phyloP scores from a whole-genome alignment of 2,329 filamentous ascomycete species.

The Myriangium duriaei region DNA sequence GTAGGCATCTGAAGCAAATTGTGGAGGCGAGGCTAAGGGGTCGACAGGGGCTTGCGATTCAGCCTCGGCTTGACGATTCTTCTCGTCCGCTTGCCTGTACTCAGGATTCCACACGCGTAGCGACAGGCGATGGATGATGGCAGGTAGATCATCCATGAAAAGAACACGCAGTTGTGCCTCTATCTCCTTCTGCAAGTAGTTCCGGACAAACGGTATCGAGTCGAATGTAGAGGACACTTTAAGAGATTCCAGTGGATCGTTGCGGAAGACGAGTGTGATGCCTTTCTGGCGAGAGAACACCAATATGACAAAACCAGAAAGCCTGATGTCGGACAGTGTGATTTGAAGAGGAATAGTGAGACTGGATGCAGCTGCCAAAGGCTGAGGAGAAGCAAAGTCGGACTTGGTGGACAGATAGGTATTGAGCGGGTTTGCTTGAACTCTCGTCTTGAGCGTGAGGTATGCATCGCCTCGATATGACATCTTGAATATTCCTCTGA shows the following conservation, averaged over 20 bases:
- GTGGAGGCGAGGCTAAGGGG: conserved; percentile 37
- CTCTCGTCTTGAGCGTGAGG: conserved; percentile 84
- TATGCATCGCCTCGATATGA: conserved; percentile 93
- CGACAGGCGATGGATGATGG: conserved; percentile 88
- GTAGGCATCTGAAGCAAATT: conserved; percentile 57
- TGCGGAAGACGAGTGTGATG: conserved; percentile 89
- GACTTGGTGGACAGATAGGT: conserved; percentile 89
- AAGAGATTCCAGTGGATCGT: conserved; percentile 92
- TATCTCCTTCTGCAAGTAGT: conserved; percentile 93
- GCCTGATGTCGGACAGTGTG: conserved; percentile 84
- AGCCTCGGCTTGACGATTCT: conserved; percentile 35
- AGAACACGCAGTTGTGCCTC: conserved; percentile 82
- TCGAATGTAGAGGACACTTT: conserved; percentile 99
- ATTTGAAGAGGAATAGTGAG: conserved; percentile 97
- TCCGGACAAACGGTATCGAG: conserved; percentile 93
- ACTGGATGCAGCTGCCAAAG: conserved; percentile 78
- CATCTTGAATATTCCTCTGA: conserved; percentile 99
- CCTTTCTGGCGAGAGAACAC: conserved; percentile 98
- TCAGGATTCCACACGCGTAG: conserved; percentile 83
- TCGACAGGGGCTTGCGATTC: conserved; percentile 18
- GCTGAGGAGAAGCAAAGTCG: conserved; percentile 79
- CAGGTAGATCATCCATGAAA: conserved; percentile 96
- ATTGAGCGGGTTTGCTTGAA: conserved; percentile 95
- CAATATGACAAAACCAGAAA: conserved; percentile 93
- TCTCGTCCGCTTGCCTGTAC: conserved; percentile 54